Conservation (phyloP, 1,139 yeast genomes). For the Nematodospora anomalae region DNA sequence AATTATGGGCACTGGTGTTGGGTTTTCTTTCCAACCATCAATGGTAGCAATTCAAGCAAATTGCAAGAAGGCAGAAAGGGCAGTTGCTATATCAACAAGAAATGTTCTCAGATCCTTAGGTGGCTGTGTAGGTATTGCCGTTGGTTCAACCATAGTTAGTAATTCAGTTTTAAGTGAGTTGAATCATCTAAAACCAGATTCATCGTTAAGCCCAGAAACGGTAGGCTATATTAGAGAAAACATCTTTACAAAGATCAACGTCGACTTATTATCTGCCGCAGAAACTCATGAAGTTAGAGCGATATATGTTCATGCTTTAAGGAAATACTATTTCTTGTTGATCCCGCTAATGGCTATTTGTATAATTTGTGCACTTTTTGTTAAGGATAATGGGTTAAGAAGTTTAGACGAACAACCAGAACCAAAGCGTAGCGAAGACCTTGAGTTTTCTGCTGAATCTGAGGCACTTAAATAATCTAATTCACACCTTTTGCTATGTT, state of each 20-base stretch:
- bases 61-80: slow-evolving; percentile 49
- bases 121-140: slow-evolving; percentile 43
- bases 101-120: slow-evolving; percentile 55
- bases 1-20: slow-evolving; percentile 47
- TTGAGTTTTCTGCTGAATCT: slow-evolving; percentile 16
- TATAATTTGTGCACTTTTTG: slow-evolving; percentile 32
- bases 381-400: slow-evolving; percentile 41
- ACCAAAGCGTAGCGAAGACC: slow-evolving; percentile 8
- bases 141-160: slow-evolving; percentile 27
- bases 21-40: slow-evolving; percentile 35
- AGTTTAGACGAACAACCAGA: slow-evolving; percentile 32
- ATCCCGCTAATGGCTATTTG: slow-evolving; percentile 45
- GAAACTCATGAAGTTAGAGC: slow-evolving; percentile 26
- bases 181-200: background rate
- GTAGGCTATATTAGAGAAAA: slow-evolving; percentile 19
- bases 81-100: slow-evolving; percentile 56
- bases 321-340: slow-evolving; percentile 38
- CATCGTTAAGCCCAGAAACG: slow-evolving; percentile 15
- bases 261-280: slow-evolving; percentile 15
- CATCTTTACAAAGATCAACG: slow-evolving; percentile 21
- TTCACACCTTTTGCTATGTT: no score
- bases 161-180: slow-evolving; percentile 19
- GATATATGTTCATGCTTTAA: slow-evolving; percentile 37
- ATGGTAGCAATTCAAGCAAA: slow-evolving; percentile 59
- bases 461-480: slow-evolving; percentile 6